These are phyloP conservation scores for Syzygium oleosum DNA, from an alignment of 345 rosid species.

Conservation along the genomic window DNA sequence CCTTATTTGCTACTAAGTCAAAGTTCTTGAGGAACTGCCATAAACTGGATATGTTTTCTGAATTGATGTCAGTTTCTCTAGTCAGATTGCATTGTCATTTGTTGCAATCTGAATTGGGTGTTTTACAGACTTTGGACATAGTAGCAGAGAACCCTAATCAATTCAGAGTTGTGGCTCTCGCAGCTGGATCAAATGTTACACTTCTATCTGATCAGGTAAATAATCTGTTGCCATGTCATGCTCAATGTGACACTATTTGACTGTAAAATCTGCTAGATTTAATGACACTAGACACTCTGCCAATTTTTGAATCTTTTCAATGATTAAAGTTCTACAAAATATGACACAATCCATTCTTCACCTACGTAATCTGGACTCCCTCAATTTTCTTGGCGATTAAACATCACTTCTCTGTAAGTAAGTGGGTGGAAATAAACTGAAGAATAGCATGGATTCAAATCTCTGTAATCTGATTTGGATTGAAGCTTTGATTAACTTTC, in stretches of 20 bases:
- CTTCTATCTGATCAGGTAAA: conserved; percentile 92
- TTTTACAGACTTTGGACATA: conserved; percentile 79
- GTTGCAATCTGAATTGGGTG: neutral
- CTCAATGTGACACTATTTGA: neutral
- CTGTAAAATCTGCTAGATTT: neutral
- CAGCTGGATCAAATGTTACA: conserved; percentile 93
- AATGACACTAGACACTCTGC: neutral
- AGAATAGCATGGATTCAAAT: neutral
- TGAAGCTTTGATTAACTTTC: neutral
- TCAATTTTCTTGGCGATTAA: neutral
- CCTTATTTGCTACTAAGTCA: neutral
- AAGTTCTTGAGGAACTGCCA: neutral
- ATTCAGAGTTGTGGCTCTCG: conserved; percentile 82
- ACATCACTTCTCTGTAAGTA: neutral
- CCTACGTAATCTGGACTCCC: neutral
- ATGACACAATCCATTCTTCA: neutral
- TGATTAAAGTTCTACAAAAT: neutral
- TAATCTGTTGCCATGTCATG: neutral
- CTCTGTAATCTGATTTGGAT: neutral
- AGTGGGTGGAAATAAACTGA: neutral
- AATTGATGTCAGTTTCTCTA: neutral
- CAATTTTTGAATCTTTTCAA: neutral
- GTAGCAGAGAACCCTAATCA: conserved; percentile 87
- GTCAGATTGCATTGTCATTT: neutral
- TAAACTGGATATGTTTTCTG: neutral